Evolutionary conservation across 768 basidiomycete genomes (phyloP).

Genomic region (Xerocomellus amylosporus): DNA sequence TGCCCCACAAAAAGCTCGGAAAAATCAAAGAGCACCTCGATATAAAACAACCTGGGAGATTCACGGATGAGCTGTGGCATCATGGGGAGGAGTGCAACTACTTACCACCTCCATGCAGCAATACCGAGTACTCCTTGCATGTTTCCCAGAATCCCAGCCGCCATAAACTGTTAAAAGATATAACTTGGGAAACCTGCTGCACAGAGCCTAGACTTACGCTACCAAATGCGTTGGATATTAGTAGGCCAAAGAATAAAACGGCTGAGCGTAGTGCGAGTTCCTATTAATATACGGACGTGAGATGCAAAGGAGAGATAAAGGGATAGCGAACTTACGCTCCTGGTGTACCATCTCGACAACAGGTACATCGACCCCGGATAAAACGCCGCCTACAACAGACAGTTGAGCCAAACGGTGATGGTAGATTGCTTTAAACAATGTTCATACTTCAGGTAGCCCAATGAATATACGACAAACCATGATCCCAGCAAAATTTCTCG

Average conservation of each 20-base stretch:
- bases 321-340: constrained; percentile 21
- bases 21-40: constrained; percentile 44
- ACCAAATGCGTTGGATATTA: constrained; percentile 68
- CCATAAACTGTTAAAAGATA: constrained; percentile 48
- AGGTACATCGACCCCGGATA: constrained; percentile 55
- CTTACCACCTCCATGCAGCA: constrained; percentile 67
- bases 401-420: background rate
- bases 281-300: constrained; percentile 25
- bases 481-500: constrained; percentile 53
- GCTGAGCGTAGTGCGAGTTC: constrained; percentile 64
- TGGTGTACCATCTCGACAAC: constrained; percentile 55
- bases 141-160: constrained; percentile 68
- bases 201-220: constrained; percentile 39
- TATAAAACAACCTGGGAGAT: constrained; percentile 61
- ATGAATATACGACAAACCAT: constrained; percentile 58
- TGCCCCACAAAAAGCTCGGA: background rate
- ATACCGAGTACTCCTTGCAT: constrained; percentile 71
- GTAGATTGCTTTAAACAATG: no score
- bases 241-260: constrained; percentile 54
- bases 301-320: background rate
- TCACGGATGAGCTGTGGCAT: background rate
- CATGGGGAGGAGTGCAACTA: background rate
- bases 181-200: background rate
- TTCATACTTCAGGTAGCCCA: constrained; percentile 53
- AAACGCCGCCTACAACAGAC: constrained; percentile 47